phyloP scores from a whole-genome alignment of 2,329 filamentous ascomycete species.

The Fusarium gaditjirri region DNA sequence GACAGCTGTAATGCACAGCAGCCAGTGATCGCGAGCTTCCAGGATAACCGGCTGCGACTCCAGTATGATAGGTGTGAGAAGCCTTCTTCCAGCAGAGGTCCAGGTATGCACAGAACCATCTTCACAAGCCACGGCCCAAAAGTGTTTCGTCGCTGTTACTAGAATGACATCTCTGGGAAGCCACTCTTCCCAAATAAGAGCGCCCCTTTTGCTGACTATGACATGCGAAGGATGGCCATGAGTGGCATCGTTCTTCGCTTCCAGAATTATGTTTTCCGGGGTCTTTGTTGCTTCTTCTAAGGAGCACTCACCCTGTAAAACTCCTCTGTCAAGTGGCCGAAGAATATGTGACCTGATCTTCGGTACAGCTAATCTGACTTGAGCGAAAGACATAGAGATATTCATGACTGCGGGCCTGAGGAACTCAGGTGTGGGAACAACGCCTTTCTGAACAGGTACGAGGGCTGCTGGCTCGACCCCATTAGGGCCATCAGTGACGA shows the following conservation, averaged over 20 bases:
- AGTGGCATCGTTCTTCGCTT: constrained; percentile 85
- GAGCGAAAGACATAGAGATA: constrained; percentile 82
- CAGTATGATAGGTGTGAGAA: constrained; percentile 85
- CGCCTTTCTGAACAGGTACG: constrained; percentile 66
- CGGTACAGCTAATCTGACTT: constrained; percentile 87
- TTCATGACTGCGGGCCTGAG: constrained; percentile 89
- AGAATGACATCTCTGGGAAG: constrained; percentile 88
- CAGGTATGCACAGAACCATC: constrained; percentile 91
- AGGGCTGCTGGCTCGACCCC: constrained; percentile 81
- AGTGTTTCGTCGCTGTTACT: constrained; percentile 87
- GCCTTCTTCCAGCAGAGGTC: constrained; percentile 88
- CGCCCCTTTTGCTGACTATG: constrained; percentile 81
- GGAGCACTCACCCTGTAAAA: constrained; percentile 63
- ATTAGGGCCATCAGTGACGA: constrained; percentile 80
- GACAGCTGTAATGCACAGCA: constrained; percentile 88
- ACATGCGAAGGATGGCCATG: constrained; percentile 86
- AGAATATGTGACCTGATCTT: constrained; percentile 86
- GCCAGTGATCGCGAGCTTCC: constrained; percentile 88
- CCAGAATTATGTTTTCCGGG: constrained; percentile 80
- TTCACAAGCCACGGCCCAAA: constrained; percentile 94
- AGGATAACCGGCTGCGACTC: constrained; percentile 95
- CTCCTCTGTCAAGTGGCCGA: constrained; percentile 78
- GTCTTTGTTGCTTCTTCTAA: constrained; percentile 71
- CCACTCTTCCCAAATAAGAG: constrained; percentile 92
- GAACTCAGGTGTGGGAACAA: constrained; percentile 80